These are phyloP conservation scores for Penicillium antarcticum DNA, from an alignment of 495 filamentous ascomycete species.

Conservation along the genomic window DNA sequence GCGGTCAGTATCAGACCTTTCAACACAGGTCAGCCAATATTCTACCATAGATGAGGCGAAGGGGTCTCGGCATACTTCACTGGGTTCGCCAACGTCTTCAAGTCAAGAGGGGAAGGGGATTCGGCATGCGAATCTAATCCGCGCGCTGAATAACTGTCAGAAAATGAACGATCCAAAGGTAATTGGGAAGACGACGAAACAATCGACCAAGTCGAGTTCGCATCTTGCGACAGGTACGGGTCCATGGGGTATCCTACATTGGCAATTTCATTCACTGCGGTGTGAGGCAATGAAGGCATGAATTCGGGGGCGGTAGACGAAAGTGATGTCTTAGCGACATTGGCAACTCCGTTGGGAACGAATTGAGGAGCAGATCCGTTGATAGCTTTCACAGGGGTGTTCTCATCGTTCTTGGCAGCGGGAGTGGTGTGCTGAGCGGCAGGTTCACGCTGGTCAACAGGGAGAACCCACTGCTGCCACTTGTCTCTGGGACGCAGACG, in stretches of 20 bases:
- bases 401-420: slow-evolving; percentile 26
- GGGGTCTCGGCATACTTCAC: slow-evolving; percentile 14
- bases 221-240: slow-evolving; percentile 11
- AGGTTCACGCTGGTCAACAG: slow-evolving; percentile 56
- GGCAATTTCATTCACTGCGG: slow-evolving; percentile 32
- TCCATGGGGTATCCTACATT: slow-evolving; percentile 44
- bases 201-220: background rate
- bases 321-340: slow-evolving; percentile 52
- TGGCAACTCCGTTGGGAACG: slow-evolving; percentile 37
- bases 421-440: slow-evolving; percentile 57
- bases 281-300: slow-evolving; percentile 50
- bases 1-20: background rate
- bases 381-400: slow-evolving; percentile 14
- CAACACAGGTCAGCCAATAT: background rate
- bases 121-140: slow-evolving; percentile 20
- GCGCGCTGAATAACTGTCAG: slow-evolving; percentile 45
- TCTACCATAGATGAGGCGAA: background rate
- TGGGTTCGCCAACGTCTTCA: slow-evolving; percentile 1
- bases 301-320: slow-evolving; percentile 78
- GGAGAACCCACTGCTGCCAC: slow-evolving; percentile 80
- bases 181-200: background rate
- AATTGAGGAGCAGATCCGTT: slow-evolving; percentile 33
- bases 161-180: slow-evolving; percentile 53
- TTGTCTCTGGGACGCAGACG: slow-evolving; percentile 71
- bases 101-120: slow-evolving; percentile 3